Conservation (phyloP, 257 asterid genomes). For the Vinca minor region DNA sequence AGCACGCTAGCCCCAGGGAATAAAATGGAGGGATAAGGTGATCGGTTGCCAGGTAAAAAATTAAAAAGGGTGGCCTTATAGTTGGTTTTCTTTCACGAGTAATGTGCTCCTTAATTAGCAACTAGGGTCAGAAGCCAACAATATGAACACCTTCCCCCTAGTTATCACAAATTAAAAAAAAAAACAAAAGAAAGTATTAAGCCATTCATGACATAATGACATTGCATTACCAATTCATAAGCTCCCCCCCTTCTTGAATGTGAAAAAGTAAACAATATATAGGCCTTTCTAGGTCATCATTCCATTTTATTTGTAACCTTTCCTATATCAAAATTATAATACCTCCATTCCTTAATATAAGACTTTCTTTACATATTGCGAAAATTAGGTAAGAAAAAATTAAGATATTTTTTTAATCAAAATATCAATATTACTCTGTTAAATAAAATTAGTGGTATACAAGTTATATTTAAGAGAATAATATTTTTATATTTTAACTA, state of each 20-base stretch:
- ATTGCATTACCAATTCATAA: neutral
- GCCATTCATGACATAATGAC: constrained; percentile 4
- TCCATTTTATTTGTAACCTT: constrained; percentile 12
- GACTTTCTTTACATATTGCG: no score
- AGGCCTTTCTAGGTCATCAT: constrained; percentile 18
- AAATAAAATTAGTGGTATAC: no score
- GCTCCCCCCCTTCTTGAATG: constrained; percentile 2
- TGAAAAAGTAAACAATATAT: neutral
- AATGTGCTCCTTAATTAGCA: constrained; percentile 4
- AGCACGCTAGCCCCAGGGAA: no score
- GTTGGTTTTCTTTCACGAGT: neutral
- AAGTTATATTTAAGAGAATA: no score
- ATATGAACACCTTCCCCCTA: neutral
- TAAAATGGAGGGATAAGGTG: no score
- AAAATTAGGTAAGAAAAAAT: no score
- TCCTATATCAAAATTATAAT: neutral
- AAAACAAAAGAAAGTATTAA: no score
- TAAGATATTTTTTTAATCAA: no score
- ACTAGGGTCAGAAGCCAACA: constrained; percentile 6
- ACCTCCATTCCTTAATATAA: no score
- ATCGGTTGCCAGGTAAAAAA: constrained; percentile 3
- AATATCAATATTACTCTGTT: no score
- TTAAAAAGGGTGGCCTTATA: neutral
- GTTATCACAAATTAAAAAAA: neutral
- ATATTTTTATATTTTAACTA: no score